Conservation (phyloP, 257 asterid species). For the Agastache rugosa region DNA sequence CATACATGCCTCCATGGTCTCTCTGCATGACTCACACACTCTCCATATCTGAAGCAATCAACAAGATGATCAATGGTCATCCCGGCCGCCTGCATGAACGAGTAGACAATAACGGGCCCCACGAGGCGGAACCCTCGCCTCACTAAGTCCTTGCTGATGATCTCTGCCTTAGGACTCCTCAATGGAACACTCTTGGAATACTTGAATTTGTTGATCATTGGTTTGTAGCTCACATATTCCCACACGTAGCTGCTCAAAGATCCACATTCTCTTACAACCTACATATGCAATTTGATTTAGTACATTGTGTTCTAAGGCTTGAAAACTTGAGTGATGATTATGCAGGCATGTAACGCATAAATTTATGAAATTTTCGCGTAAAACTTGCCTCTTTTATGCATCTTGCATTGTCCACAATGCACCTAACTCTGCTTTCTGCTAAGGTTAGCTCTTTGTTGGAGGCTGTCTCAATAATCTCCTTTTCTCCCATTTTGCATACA, state of each 20-base stretch:
- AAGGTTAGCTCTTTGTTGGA: slow-evolving; percentile 64
- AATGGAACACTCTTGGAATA: slow-evolving; percentile 80
- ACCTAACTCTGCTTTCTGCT: slow-evolving; percentile 79
- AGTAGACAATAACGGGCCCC: slow-evolving; percentile 87
- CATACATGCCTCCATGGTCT: slow-evolving; percentile 95
- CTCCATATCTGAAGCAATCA: slow-evolving; percentile 74
- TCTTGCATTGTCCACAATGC: slow-evolving; percentile 88
- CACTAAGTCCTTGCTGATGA: slow-evolving; percentile 79
- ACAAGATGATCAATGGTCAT: slow-evolving; percentile 87
- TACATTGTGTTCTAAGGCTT: no score
- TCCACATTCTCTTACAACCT: slow-evolving; percentile 81
- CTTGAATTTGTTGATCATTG: slow-evolving; percentile 72
- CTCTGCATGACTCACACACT: slow-evolving; percentile 84
- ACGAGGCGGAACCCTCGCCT: slow-evolving; percentile 87
- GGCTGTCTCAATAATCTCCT: slow-evolving; percentile 60
- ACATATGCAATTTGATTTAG: not conserved
- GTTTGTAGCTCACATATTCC: slow-evolving; percentile 77
- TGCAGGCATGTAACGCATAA: not conserved
- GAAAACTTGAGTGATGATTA: no score
- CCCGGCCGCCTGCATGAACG: slow-evolving; percentile 96
- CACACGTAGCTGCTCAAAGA: slow-evolving; percentile 86
- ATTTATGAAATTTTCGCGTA: not conserved
- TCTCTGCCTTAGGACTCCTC: slow-evolving; percentile 87
- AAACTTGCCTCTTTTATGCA: slow-evolving; percentile 75
- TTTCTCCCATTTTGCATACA: slow-evolving; percentile 80